Conservation (phyloP, 1,284 basidiomycete species). For the Wallemia mellicola region DNA sequence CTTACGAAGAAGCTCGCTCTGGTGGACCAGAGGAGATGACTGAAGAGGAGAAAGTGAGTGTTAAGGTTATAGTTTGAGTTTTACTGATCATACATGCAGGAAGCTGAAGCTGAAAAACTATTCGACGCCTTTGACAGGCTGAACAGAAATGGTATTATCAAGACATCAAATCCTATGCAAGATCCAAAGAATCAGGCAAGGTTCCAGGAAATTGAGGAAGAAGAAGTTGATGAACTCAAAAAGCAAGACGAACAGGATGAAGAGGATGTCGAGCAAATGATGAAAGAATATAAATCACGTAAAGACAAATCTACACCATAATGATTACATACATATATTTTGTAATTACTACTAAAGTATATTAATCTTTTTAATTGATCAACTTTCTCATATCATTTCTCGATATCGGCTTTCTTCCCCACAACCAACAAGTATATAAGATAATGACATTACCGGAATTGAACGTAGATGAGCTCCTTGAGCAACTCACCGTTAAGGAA, state of each 20-base stretch:
- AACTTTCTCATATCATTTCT: too few species aligned
- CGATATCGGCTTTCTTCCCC: too few species aligned
- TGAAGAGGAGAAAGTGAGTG: conserved; percentile 45
- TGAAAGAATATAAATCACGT: not conserved
- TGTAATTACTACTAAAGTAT: not conserved
- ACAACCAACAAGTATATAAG: not conserved
- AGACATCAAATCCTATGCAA: not conserved
- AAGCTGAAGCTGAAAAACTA: conserved; percentile 58
- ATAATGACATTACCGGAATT: not conserved
- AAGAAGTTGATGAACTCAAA: not conserved
- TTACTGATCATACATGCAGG: conserved; percentile 10
- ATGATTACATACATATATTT: not conserved
- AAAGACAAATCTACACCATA: not conserved
- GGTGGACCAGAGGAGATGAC: conserved; percentile 29
- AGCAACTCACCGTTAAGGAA: not conserved
- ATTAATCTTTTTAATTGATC: too few species aligned
- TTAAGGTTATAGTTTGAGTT: not conserved
- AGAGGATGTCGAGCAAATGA: not conserved
- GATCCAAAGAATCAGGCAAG: not conserved
- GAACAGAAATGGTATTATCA: conserved; percentile 22
- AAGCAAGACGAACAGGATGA: not conserved
- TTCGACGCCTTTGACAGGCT: conserved; percentile 66
- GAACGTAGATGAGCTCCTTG: not conserved
- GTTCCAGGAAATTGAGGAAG: conserved; percentile 1
- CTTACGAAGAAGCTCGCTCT: conserved; percentile 10